Conservation (phyloP, 805 yeast species). For the Myxozyma vanderwaltii region DNA sequence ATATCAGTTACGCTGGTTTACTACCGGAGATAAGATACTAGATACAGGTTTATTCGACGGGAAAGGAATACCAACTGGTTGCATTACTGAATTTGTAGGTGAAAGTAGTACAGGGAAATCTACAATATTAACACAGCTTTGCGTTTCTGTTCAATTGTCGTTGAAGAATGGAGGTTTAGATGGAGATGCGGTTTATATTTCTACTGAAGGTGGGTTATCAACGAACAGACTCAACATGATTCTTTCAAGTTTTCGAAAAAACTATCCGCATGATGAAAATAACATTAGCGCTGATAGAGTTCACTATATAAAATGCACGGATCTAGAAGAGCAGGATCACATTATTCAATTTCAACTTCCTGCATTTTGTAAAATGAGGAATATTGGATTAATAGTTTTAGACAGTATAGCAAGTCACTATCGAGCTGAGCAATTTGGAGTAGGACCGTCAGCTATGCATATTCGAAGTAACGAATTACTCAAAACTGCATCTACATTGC, state of each 20-base stretch:
- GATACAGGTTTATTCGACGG: conserved; percentile 54
- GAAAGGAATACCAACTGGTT: conserved; percentile 55
- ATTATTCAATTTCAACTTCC: conserved; percentile 72
- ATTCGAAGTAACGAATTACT: conserved; percentile 39
- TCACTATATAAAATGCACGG: conserved; percentile 60
- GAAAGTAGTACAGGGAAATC: conserved; percentile 79
- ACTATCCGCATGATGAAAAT: conserved; percentile 30
- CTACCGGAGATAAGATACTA: conserved; percentile 56
- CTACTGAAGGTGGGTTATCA: conserved; percentile 76
- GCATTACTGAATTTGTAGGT: conserved; percentile 77
- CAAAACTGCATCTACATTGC: conserved; percentile 52
- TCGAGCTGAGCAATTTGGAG: conserved; percentile 52
- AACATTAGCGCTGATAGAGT: conserved; percentile 44
- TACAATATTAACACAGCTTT: conserved; percentile 69
- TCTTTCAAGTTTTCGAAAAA: conserved; percentile 40
- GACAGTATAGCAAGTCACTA: conserved; percentile 84
- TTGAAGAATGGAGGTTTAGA: conserved; percentile 51
- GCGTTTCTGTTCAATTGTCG: conserved; percentile 60
- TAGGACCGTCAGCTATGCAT: conserved; percentile 15
- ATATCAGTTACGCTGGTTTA: conserved; percentile 38
- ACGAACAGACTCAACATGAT: conserved; percentile 64
- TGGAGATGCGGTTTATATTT: conserved; percentile 61
- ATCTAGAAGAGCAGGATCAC: conserved; percentile 73
- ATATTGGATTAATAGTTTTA: conserved; percentile 61
- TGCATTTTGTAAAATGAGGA: conserved; percentile 47